A percentile compares a stretch with the other conserved stretches of the same genome.
phyloP scores from a whole-genome alignment of 2,329 filamentous ascomycete species.

The Zasmidium angulare region DNA sequence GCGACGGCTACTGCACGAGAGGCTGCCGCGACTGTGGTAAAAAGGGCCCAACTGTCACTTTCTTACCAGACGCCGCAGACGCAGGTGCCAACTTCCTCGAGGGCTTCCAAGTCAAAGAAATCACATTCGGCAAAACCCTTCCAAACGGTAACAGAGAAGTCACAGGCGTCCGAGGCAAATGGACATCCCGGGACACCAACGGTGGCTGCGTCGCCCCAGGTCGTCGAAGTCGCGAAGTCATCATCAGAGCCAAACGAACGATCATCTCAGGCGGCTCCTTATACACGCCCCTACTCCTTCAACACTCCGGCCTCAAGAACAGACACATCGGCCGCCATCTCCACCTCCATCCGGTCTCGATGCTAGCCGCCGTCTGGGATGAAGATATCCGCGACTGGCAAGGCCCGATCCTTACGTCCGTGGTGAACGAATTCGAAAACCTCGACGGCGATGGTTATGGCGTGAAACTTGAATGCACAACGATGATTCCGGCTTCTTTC shows the following conservation, averaged over 20 bases:
- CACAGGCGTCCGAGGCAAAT: conserved; percentile 70
- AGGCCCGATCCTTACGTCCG: conserved; percentile 76
- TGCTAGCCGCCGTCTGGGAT: conserved; percentile 62
- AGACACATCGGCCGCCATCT: conserved; percentile 79
- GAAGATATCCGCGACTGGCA: conserved; percentile 64
- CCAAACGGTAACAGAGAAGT: conserved; percentile 55
- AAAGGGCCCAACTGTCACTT: conserved; percentile 73
- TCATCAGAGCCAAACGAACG: conserved; percentile 76
- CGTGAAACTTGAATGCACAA: conserved; percentile 72
- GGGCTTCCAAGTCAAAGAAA: conserved; percentile 69
- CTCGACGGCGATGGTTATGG: conserved; percentile 79
- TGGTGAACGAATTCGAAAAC: conserved; percentile 76
- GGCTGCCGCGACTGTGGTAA: conserved; percentile 68
- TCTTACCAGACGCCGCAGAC: conserved; percentile 74
- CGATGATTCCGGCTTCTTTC: conserved; percentile 70
- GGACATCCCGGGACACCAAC: conserved; percentile 68
- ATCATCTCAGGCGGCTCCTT: conserved; percentile 76
- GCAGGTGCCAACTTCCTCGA: conserved; percentile 81
- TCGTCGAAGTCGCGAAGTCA: conserved; percentile 59
- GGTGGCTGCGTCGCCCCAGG: conserved; percentile 52
- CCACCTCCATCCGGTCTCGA: conserved; percentile 70
- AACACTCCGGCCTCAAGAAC: conserved; percentile 78
- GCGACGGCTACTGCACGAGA: conserved; percentile 64
- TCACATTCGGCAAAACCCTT: conserved; percentile 64
- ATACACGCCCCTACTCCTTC: conserved; percentile 72